These are phyloP conservation scores for Neofusicoccum sp. DNA, from an alignment of 2,329 filamentous ascomycete genomes.

Conservation along the genomic window DNA sequence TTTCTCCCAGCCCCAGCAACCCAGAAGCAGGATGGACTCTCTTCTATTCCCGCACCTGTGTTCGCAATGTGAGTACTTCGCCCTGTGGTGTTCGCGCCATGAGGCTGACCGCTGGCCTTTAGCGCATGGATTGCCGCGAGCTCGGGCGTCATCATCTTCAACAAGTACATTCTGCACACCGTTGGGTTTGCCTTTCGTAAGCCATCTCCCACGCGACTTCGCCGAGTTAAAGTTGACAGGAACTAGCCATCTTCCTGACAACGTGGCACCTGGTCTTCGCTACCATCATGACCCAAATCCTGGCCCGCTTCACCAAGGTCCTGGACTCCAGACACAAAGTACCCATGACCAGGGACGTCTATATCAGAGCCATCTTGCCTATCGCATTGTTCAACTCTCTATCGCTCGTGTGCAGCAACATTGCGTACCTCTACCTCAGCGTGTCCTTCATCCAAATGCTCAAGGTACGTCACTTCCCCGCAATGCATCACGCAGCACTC, in stretches of 20 bases:
- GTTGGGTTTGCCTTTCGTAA: conserved; percentile 63
- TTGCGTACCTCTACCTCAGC: conserved; percentile 26
- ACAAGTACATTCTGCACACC: conserved; percentile 83
- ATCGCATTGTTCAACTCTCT: conserved; percentile 26
- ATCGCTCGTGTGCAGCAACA: conserved; percentile 26
- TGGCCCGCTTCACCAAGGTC: conserved; percentile 24
- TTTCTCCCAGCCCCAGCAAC: not conserved
- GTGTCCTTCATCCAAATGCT: conserved; percentile 30
- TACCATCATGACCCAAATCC: conserved; percentile 25
- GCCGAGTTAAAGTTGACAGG: not conserved
- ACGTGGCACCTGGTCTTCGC: conserved; percentile 28
- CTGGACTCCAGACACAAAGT: conserved; percentile 24
- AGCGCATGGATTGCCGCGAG: conserved; percentile 80
- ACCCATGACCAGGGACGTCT: conserved; percentile 25
- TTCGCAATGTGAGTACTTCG: conserved; percentile 22
- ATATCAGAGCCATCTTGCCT: conserved; percentile 26
- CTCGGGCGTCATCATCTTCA: conserved; percentile 83
- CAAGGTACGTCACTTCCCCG: no score
- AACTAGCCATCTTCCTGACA: conserved; percentile 23
- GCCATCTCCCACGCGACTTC: conserved; percentile 23
- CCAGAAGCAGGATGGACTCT: conserved; percentile 30
- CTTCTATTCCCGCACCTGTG: conserved; percentile 30
- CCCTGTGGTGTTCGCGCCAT: no score
- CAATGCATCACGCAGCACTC: no score
- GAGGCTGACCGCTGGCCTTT: not conserved